Conservation (phyloP, 208 protist species). For the Angomonas deanei region DNA sequence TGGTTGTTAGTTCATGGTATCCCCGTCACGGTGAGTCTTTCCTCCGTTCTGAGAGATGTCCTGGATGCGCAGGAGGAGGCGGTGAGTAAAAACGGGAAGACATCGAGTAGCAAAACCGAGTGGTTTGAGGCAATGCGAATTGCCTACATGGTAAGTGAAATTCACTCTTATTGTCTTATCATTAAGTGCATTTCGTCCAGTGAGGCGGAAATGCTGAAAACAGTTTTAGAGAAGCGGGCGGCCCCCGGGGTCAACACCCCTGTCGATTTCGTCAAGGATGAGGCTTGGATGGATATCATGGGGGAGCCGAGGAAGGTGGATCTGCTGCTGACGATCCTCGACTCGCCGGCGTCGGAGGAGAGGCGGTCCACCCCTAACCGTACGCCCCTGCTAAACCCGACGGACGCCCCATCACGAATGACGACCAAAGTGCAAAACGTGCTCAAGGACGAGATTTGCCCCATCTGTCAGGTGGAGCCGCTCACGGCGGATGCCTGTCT, state of each 20-base stretch:
- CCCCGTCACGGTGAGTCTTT: slow-evolving; percentile 51
- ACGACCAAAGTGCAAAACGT: neutral
- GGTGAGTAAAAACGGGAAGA: neutral
- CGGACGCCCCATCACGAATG: neutral
- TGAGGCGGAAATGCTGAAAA: slow-evolving; percentile 28
- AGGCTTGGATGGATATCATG: neutral
- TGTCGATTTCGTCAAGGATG: slow-evolving; percentile 34
- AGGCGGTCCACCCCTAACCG: neutral
- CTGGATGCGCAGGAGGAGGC: slow-evolving; percentile 15
- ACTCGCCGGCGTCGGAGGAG: neutral
- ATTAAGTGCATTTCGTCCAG: slow-evolving; percentile 28
- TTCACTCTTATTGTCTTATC: slow-evolving; percentile 60
- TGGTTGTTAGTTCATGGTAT: slow-evolving; percentile 67
- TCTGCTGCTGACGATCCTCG: neutral
- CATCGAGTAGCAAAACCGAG: neutral
- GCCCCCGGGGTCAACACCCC: slow-evolving; percentile 21
- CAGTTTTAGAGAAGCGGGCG: slow-evolving; percentile 25
- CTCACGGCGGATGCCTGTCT: slow-evolving; percentile 30
- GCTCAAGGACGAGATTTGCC: slow-evolving; percentile 33
- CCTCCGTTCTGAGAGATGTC: slow-evolving; percentile 32
- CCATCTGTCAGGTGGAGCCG: slow-evolving; percentile 69
- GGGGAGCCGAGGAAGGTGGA: neutral
- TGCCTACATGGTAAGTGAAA: slow-evolving; percentile 55
- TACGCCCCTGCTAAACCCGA: neutral
- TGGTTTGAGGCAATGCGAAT: slow-evolving; percentile 40